Conservation (phyloP, 2,329 filamentous ascomycete species). For the Neoscytalidium dimidiatum region DNA sequence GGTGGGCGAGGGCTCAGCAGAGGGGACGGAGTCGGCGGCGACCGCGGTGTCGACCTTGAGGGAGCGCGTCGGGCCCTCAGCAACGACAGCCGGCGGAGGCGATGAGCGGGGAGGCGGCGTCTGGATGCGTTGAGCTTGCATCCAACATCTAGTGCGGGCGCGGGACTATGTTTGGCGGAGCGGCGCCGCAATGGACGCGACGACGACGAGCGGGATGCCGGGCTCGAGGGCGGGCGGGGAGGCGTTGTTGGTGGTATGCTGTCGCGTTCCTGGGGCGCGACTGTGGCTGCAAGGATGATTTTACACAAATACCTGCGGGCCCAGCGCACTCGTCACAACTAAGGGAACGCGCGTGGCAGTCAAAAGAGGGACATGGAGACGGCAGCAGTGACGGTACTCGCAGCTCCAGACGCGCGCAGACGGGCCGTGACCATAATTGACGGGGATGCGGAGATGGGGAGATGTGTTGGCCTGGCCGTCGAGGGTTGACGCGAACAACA, state of each 20-base stretch:
- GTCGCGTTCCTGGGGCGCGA: constrained; percentile 2
- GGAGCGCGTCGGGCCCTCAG: constrained; percentile 27
- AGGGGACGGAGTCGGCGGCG: constrained; percentile 38
- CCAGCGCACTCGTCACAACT: constrained; percentile 1
- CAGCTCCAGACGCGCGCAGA: constrained; percentile 13
- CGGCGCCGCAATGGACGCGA: neutral
- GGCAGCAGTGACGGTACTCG: neutral
- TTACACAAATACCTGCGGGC: neutral
- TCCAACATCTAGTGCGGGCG: constrained; percentile 30
- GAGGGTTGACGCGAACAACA: constrained; percentile 3
- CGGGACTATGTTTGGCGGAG: constrained; percentile 1
- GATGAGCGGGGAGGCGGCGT: constrained; percentile 37
- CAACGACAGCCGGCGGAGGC: constrained; percentile 33
- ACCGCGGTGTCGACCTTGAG: constrained; percentile 29
- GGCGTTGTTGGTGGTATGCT: constrained; percentile 8
- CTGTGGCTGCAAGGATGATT: constrained; percentile 16
- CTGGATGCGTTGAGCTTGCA: constrained; percentile 40
- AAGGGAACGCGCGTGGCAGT: constrained; percentile 7
- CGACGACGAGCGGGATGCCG: too few relatives aligned
- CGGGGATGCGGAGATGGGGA: constrained; percentile 12
- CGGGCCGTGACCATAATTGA: constrained; percentile 14
- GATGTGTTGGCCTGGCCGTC: neutral
- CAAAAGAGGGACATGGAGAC: constrained; percentile 18
- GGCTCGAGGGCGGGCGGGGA: too few relatives aligned
- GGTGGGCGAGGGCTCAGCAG: constrained; percentile 42